A percentile compares a stretch with the other conserved stretches of the same genome.
These are phyloP conservation scores for Piper betle DNA, from an alignment of 164 flowering plant genomes.

Conservation along the genomic window DNA sequence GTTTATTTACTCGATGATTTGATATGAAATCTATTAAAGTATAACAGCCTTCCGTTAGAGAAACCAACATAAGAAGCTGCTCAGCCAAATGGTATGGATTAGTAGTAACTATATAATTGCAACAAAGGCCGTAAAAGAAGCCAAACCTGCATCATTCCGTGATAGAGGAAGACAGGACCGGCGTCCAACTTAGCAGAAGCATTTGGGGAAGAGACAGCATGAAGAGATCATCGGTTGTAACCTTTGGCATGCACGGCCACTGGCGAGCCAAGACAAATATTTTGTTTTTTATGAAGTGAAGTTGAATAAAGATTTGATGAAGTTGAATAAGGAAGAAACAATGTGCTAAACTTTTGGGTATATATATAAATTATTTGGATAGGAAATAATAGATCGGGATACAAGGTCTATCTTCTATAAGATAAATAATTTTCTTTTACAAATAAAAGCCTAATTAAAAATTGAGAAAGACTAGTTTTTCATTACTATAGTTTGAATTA, in stretches of 20 bases:
- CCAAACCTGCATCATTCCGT: slow-evolving; percentile 9
- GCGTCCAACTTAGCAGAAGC: background rate
- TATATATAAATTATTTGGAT: too few species aligned
- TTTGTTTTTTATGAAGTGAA: too few species aligned
- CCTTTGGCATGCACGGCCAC: background rate
- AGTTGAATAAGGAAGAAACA: background rate
- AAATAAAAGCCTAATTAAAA: too few species aligned
- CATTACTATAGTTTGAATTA: too few species aligned
- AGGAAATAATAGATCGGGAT: too few species aligned
- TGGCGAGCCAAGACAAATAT: background rate
- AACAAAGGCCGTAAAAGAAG: background rate
- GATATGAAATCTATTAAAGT: too few species aligned
- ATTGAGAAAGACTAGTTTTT: too few species aligned
- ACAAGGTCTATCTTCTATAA: too few species aligned
- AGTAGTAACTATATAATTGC: background rate
- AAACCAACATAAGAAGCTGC: background rate
- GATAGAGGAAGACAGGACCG: slow-evolving; percentile 8
- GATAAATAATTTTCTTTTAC: too few species aligned
- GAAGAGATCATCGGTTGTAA: slow-evolving; percentile 3
- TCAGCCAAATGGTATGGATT: background rate
- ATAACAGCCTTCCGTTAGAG: background rate
- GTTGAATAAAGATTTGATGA: background rate
- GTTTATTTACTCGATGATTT: too few species aligned
- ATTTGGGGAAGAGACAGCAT: background rate
- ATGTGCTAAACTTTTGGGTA: background rate